Evolutionary conservation across 345 rosid species (phyloP).

Genomic region (Bretschneidera sinensis): DNA sequence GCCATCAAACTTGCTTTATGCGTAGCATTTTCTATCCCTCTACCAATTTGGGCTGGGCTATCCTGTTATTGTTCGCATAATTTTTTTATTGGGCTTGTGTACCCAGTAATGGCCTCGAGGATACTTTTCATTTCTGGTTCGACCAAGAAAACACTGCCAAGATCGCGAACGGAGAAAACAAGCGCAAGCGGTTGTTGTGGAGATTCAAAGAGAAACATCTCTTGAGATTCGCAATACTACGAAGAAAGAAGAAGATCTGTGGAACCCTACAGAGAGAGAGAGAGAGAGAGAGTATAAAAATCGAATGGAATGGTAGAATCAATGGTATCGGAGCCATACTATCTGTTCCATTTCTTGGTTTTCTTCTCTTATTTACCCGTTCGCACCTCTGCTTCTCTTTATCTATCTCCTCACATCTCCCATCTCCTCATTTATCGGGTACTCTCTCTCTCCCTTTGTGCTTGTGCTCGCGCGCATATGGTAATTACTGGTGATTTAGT

Average conservation of each 20-base stretch:
- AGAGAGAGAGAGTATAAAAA: constrained; percentile 28
- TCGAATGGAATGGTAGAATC: constrained; percentile 39
- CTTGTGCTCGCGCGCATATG: background rate
- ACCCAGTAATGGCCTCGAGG: no score
- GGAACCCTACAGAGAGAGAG: constrained; percentile 2
- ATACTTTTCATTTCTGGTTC: no score
- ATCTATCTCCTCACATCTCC: constrained; percentile 46
- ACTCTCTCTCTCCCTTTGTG: background rate
- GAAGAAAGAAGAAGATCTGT: background rate
- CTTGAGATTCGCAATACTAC: no score
- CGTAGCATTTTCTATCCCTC: no score
- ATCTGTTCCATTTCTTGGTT: constrained; percentile 59
- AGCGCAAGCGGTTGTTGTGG: no score
- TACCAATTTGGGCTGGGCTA: no score
- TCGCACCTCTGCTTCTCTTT: constrained; percentile 45
- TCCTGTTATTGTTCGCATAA: no score
- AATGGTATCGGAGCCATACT: constrained; percentile 66
- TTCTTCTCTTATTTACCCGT: constrained; percentile 70
- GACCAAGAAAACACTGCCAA: no score
- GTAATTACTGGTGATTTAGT: background rate
- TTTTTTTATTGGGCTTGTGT: no score
- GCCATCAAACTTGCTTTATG: no score
- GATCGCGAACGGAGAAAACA: no score
- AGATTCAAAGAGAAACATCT: no score
- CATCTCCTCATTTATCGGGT: constrained; percentile 47